Conservation (phyloP, 164 flowering plant species). For the Aristolochia contorta region DNA sequence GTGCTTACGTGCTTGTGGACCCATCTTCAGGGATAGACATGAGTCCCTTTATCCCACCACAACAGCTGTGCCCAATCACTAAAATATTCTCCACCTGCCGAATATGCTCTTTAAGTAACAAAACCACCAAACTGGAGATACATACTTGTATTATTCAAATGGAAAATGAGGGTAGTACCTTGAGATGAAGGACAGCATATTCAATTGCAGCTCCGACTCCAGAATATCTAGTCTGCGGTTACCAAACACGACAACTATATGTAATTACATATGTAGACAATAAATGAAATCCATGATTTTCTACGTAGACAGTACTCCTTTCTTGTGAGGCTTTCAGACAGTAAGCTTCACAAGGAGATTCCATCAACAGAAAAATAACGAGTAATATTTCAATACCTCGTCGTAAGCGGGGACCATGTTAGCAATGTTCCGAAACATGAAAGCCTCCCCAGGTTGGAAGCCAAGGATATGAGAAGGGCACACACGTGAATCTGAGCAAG, state of each 20-base stretch:
- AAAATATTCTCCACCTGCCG: constrained; percentile 78
- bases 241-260: not conserved
- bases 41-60: constrained; percentile 95
- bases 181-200: constrained; percentile 53
- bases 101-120: not conserved
- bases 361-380: too few species aligned
- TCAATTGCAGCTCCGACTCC: constrained; percentile 66
- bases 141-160: too few species aligned
- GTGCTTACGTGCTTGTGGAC: constrained; percentile 50
- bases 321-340: not conserved
- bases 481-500: constrained; percentile 87
- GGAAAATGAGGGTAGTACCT: constrained; percentile 24
- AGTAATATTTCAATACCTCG: constrained; percentile 23
- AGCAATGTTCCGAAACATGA: constrained; percentile 75
- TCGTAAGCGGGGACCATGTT: constrained; percentile 84
- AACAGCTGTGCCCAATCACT: constrained; percentile 85
- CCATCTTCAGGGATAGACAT: constrained; percentile 80
- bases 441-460: constrained; percentile 91
- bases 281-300: not conserved
- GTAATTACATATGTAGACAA: not conserved
- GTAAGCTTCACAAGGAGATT: not conserved
- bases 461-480: constrained; percentile 75
- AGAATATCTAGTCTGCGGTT: constrained; percentile 34
- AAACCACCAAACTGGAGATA: too few species aligned
- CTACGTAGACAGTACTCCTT: not conserved